A percentile compares a stretch with the other conserved stretches of the same genome.
Conservation (phyloP, 495 filamentous ascomycete genomes). For the Podospora pseudopauciseta region DNA sequence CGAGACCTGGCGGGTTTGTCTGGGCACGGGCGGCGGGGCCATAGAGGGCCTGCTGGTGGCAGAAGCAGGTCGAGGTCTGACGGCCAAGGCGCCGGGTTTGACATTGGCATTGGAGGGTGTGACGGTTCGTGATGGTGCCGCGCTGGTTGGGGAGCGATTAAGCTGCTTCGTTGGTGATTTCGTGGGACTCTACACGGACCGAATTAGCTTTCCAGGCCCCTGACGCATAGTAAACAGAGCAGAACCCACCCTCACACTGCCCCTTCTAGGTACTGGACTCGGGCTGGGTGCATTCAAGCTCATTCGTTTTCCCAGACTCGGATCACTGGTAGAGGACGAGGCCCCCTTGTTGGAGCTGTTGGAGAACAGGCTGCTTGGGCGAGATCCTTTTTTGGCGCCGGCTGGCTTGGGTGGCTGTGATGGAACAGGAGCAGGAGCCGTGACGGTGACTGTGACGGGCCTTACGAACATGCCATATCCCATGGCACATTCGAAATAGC, state of each 20-base stretch:
- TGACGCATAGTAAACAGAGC: background rate
- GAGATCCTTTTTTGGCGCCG: slow-evolving; percentile 18
- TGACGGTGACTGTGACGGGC: slow-evolving; percentile 55
- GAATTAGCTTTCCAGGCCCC: background rate
- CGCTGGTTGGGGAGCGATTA: slow-evolving; percentile 52
- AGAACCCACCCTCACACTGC: slow-evolving; percentile 54
- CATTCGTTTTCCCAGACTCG: slow-evolving; percentile 55
- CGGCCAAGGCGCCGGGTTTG: slow-evolving; percentile 35
- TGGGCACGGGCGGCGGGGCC: slow-evolving; percentile 55
- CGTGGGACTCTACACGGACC: slow-evolving; percentile 58
- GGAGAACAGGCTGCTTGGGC: slow-evolving; percentile 39
- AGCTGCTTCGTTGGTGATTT: slow-evolving; percentile 81
- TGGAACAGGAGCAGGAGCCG: slow-evolving; percentile 58
- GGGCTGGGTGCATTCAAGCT: slow-evolving; percentile 67
- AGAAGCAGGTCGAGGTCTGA: slow-evolving; percentile 51
- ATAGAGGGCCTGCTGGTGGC: slow-evolving; percentile 56
- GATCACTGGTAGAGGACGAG: slow-evolving; percentile 37
- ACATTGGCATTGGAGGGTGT: slow-evolving; percentile 50
- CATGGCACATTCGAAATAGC: slow-evolving; percentile 83
- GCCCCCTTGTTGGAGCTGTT: slow-evolving; percentile 30
- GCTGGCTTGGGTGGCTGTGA: slow-evolving; percentile 27
- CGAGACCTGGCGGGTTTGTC: slow-evolving; percentile 34
- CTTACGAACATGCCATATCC: slow-evolving; percentile 87
- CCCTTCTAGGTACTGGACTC: slow-evolving; percentile 58
- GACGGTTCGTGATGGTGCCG: slow-evolving; percentile 56